Percentiles rank a stretch among this genome's conserved stretches.
Evolutionary conservation across 1,284 basidiomycete genomes (phyloP).

Genomic region (Tilletia walkeri): DNA sequence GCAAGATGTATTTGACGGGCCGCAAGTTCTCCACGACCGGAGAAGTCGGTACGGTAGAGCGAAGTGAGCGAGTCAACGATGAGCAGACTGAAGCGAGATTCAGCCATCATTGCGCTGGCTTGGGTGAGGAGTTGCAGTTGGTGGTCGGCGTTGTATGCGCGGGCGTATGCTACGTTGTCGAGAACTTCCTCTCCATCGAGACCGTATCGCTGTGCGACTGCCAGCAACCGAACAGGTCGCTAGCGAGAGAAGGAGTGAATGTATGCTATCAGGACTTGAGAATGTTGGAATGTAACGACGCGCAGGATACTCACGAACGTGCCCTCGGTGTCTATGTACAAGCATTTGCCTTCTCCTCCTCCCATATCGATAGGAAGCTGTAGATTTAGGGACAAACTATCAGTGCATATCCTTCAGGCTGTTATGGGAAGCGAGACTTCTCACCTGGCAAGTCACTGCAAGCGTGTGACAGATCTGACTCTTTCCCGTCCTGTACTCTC

Average conservation of each 20-base stretch:
- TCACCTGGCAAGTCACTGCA: conserved; percentile 87
- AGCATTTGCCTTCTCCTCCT: conserved; percentile 96
- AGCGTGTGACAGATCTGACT: conserved; percentile 97
- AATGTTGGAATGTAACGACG: too few relatives aligned
- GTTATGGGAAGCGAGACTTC: conserved; percentile 11
- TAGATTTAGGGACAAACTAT: background rate
- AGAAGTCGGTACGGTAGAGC: conserved; percentile 93
- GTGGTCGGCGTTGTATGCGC: conserved; percentile 98
- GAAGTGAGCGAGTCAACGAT: conserved; percentile 97
- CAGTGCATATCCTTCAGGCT: background rate
- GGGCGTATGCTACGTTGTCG: conserved; percentile 96
- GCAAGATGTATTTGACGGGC: conserved; percentile 96
- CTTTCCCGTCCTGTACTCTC: conserved; percentile 98
- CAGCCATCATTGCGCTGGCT: conserved; percentile 74
- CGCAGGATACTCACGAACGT: conserved; percentile 66
- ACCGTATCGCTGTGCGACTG: conserved; percentile 92
- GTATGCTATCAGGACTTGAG: background rate
- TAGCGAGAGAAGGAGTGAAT: background rate
- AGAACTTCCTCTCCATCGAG: conserved; percentile 95
- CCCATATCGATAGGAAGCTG: conserved; percentile 92
- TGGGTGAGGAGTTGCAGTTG: conserved; percentile 85
- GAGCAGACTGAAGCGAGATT: conserved; percentile 81
- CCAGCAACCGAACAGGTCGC: conserved; percentile 87
- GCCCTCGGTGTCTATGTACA: conserved; percentile 98
- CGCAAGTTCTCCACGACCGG: conserved; percentile 89